phyloP scores from a whole-genome alignment of 176 grass and related monocot species.

The Themeda triandra region DNA sequence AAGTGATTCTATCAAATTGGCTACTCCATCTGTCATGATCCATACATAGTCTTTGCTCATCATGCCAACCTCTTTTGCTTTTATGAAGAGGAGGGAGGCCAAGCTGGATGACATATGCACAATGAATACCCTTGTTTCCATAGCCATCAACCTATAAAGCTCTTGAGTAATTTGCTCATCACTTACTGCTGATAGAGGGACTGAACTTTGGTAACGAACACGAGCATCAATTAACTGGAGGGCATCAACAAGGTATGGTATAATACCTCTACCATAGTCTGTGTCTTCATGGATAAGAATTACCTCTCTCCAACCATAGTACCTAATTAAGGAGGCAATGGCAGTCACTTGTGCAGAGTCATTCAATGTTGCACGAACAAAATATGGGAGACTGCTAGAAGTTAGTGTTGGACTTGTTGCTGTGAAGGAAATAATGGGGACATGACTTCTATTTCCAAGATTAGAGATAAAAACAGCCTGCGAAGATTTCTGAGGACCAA shows the following conservation, averaged over 20 bases:
- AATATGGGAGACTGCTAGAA: constrained; percentile 23
- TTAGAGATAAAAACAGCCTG: constrained; percentile 37
- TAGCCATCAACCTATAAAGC: constrained; percentile 50
- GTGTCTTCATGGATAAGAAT: constrained; percentile 42
- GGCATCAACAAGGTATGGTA: constrained; percentile 39
- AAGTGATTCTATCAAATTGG: constrained; percentile 41
- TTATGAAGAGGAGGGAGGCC: constrained; percentile 32
- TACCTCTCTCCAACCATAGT: constrained; percentile 59
- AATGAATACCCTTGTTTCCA: constrained; percentile 55
- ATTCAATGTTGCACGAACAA: constrained; percentile 43
- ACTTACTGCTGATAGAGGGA: constrained; percentile 20
- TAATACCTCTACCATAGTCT: constrained; percentile 46
- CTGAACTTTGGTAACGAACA: constrained; percentile 20
- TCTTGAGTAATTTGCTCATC: constrained; percentile 35
- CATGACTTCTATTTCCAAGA: constrained; percentile 30
- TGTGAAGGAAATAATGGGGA: constrained; percentile 46
- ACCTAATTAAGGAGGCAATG: constrained; percentile 39
- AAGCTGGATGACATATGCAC: constrained; percentile 41
- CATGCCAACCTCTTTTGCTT: constrained; percentile 50
- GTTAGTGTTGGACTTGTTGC: constrained; percentile 36
- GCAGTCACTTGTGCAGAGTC: constrained; percentile 42
- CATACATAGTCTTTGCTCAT: constrained; percentile 56
- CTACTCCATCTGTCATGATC: constrained; percentile 50
- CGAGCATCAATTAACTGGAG: constrained; percentile 19
- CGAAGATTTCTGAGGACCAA: constrained; percentile 56